Conservation (phyloP, 2,329 filamentous ascomycete genomes). For the Corynespora cassiicola region DNA sequence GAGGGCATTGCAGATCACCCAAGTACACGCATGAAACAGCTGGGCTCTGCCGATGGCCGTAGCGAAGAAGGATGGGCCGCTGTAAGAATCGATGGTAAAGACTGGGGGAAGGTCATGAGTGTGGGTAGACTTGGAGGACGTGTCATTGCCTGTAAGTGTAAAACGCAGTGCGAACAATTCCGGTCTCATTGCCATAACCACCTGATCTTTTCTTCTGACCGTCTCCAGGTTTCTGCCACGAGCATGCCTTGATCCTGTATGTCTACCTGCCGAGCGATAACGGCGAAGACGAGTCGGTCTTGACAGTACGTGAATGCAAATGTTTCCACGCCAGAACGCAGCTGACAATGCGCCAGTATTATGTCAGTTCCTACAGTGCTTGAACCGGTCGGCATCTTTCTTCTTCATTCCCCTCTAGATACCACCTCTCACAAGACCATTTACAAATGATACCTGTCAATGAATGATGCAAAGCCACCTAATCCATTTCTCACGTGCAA, state of each 20-base stretch:
- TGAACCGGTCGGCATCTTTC: slow-evolving; percentile 16
- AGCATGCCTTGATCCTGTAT: slow-evolving; percentile 81
- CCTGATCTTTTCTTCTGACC: slow-evolving; percentile 21
- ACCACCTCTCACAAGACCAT: no score
- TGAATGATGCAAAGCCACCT: no score
- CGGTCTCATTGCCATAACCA: neutral
- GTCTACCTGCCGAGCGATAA: slow-evolving; percentile 80
- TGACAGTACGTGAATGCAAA: slow-evolving; percentile 66
- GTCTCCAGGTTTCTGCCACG: slow-evolving; percentile 70
- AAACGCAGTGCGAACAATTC: no score
- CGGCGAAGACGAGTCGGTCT: slow-evolving; percentile 72
- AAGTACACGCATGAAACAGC: slow-evolving; percentile 74
- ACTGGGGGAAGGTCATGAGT: slow-evolving; percentile 94
- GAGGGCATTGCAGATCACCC: slow-evolving; percentile 77
- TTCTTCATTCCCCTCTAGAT: slow-evolving; percentile 1
- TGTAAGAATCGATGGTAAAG: slow-evolving; percentile 88
- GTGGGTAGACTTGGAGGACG: slow-evolving; percentile 87
- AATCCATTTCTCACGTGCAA: no score
- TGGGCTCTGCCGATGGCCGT: slow-evolving; percentile 63
- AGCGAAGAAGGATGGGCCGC: slow-evolving; percentile 86
- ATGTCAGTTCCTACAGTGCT: slow-evolving; percentile 63
- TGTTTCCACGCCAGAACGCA: neutral
- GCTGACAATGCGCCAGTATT: slow-evolving; percentile 55
- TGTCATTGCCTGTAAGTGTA: slow-evolving; percentile 81
- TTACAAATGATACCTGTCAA: no score